Conservation (phyloP, 2,329 filamentous ascomycete species). For the Rutstroemia sp. region DNA sequence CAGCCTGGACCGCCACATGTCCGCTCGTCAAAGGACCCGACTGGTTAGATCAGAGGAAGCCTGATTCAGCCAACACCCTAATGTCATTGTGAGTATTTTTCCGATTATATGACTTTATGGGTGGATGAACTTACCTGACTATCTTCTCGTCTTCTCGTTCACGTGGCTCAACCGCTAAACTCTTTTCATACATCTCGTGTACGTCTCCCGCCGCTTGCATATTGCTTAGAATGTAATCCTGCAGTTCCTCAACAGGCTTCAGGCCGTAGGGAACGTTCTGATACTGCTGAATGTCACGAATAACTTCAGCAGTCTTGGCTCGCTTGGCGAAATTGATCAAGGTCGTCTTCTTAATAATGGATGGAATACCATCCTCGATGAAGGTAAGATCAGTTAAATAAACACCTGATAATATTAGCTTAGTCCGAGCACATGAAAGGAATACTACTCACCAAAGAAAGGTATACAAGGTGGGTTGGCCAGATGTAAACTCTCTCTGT, state of each 20-base stretch:
- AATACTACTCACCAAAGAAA: constrained; percentile 70
- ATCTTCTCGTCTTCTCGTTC: constrained; percentile 99
- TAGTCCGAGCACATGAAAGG: not conserved
- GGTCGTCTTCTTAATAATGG: constrained; percentile 90
- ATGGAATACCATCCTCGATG: constrained; percentile 96
- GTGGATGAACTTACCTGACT: constrained; percentile 56
- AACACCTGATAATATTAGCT: constrained; percentile 53
- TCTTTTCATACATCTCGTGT: constrained; percentile 99
- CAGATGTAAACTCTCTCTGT: constrained; percentile 84
- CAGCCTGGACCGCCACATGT: too few relatives aligned
- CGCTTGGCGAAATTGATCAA: constrained; percentile 98
- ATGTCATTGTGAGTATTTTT: constrained; percentile 24
- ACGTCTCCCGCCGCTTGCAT: constrained; percentile 95
- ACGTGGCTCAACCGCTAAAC: constrained; percentile 83
- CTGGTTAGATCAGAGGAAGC: constrained; percentile 40
- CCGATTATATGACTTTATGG: constrained; percentile 7
- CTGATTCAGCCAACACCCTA: constrained; percentile 54
- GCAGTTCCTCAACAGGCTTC: constrained; percentile 81
- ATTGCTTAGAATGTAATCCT: constrained; percentile 94
- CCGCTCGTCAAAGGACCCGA: too few relatives aligned
- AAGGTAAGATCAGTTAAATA: constrained; percentile 97
- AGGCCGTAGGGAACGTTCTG: constrained; percentile 95
- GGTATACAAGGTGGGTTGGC: constrained; percentile 96
- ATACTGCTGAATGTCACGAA: constrained; percentile 97
- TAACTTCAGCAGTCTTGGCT: constrained; percentile 95